Evolutionary conservation across 352 stramenopile species (phyloP), one percentile per base, ranked within the genome.

Genomic region (Albugo laibachii): DNA sequence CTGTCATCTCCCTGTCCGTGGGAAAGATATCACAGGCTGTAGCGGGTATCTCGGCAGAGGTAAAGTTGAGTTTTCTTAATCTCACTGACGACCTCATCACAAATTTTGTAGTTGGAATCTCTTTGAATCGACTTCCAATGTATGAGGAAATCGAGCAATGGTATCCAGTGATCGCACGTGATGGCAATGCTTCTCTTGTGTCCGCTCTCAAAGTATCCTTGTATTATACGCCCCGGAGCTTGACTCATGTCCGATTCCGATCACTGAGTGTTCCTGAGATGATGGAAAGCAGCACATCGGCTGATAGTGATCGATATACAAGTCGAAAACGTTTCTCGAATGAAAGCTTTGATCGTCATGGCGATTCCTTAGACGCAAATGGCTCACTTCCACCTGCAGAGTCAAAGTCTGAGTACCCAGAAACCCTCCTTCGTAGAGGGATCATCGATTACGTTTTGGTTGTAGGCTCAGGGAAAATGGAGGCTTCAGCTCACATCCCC

Each of bases 141-240:
- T 63, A 62, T n/a, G 71, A 92, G 49, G 74, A 81, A 41, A 65
- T 92, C 27, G 75, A 88, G 54, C 78, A 88, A 31, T 92, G 75
- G 78, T 92, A 88, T 47, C 62, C 73, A 8, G 58, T 92, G 18
- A 60, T 76, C 1, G 45, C 67, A 5, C 74, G 68, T 19, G 69
- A 79, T 10, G 62, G 58, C 21, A 21, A 38, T 43, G 50, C 66
- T 14, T 62, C 60, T 11, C 50, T 82, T 13, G 66, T 73, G 11
- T 69, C 73, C 19, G 73, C 76, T 12, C 50, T 92, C n/a, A 62
- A 73, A 2, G 59, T 92, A 5, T 78, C 69, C 4, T 45, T 88
- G 12, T 86, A 66, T 45, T 91, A 87, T 8, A 31, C 24, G 24
- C 24, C 24, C 24, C 3, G 24, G 8, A 31, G 8, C 38, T 21